Evolutionary conservation across 2,329 filamentous ascomycete species (phyloP), one percentile per base, ranked within the genome.

Genomic region (Exophiala oligosperma): DNA sequence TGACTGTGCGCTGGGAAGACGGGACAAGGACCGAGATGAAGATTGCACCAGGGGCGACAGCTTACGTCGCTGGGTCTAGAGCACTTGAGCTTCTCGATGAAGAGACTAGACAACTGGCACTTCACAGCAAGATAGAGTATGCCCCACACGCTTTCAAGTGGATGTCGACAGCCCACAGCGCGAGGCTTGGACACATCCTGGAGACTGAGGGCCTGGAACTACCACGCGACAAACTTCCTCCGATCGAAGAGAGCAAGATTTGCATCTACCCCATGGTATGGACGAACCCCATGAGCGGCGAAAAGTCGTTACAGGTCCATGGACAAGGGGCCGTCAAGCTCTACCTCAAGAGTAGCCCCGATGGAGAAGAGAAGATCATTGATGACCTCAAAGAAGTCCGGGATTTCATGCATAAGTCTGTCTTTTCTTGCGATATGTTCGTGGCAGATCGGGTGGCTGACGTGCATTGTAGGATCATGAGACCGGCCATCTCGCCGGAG

Each of bases 241-340:
- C 69, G 1, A 70, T 71, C 66, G 61, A 60, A 12, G 52, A 63
- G 11, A 69, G 66, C 46, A 69, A 72, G 24, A 62, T 72, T 12
- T 72, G 70, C 59, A 60, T 68, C 28, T 73, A 73, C 55, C 71
- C 72, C 0, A 73, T 74, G 72, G 72, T 73, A 9, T 73, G 72
- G 71, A 70, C 69, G 28, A 74, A 74, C 59, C 72, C 72, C 7
- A 65, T 67, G 49, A 73, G 72, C 14, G 66, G 66, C 1, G 66
- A 68, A 60, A 68, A 66, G 60, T 67, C 65, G 17, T 60, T 74
- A 49, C 72, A 74, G 60, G 68, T 74, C 11, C 72, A 73, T 61
- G 72, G 72, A 12, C 70, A 74, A 56, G 72, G 68, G 1, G 72
- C 71, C 14, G 66, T 68, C 23, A 72, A 70, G 63, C 61, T 74